Conservation (phyloP, 768 basidiomycete genomes). For the Mycena pura region DNA sequence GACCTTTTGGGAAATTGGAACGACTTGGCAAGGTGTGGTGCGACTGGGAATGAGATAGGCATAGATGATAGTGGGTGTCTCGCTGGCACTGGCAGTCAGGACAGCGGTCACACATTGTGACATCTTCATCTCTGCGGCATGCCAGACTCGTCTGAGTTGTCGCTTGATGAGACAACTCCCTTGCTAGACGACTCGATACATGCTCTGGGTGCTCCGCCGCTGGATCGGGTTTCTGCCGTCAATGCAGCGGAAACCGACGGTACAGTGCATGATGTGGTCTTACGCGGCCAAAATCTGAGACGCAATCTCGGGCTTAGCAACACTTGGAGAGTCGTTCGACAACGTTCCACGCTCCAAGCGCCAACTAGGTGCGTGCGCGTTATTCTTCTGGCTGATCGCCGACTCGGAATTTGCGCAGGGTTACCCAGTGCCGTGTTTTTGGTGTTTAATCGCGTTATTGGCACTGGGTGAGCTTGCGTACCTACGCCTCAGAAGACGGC, state of each 20-base stretch:
- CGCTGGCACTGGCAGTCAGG: neutral
- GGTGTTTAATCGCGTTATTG: slow-evolving; percentile 80
- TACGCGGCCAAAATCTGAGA: neutral
- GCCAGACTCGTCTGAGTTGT: neutral
- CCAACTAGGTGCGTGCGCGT: slow-evolving; percentile 51
- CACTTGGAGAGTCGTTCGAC: slow-evolving; percentile 48
- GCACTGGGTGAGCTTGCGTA: slow-evolving; percentile 59
- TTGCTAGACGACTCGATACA: neutral
- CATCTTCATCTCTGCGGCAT: too few species aligned
- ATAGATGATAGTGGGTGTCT: too few species aligned
- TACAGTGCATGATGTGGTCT: too few species aligned
- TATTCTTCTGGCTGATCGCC: too few species aligned
- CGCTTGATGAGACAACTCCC: neutral
- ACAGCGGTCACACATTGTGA: too few species aligned
- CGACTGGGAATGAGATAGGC: too few species aligned
- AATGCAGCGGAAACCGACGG: slow-evolving; percentile 4
- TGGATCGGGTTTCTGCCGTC: neutral
- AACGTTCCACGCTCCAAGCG: slow-evolving; percentile 56
- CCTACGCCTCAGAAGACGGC: neutral
- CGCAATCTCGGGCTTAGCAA: neutral
- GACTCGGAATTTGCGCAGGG: slow-evolving; percentile 46
- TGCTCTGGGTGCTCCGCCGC: neutral
- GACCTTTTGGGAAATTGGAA: too few species aligned
- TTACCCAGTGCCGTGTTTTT: slow-evolving; percentile 64
- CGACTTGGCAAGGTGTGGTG: too few species aligned